phyloP scores from a whole-genome alignment of 352 stramenopile species.

The Globisporangium middletonii region DNA sequence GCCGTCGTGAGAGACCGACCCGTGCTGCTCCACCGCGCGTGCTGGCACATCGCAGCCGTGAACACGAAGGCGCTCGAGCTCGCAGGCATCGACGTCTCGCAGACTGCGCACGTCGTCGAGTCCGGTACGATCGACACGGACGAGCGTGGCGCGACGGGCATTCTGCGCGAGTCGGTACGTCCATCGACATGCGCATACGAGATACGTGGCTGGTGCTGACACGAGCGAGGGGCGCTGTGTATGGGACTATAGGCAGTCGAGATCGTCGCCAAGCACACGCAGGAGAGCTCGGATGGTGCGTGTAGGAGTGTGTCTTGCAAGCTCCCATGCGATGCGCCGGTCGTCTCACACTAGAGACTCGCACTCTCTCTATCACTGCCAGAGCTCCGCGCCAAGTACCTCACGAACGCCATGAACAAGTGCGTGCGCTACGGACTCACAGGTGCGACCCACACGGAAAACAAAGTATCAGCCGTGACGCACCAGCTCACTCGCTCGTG shows the following conservation, averaged over 20 bases:
- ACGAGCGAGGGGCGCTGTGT: background rate
- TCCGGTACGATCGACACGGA: slow-evolving; percentile 65
- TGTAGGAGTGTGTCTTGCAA: background rate
- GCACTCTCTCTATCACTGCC: background rate
- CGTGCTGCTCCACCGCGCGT: slow-evolving; percentile 83
- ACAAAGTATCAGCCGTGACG: background rate
- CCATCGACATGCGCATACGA: background rate
- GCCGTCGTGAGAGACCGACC: slow-evolving; percentile 55
- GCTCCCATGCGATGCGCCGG: background rate
- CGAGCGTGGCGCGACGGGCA: slow-evolving; percentile 51
- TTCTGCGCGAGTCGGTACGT: slow-evolving; percentile 61
- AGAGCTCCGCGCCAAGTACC: slow-evolving; percentile 62
- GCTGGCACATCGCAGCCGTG: slow-evolving; percentile 85
- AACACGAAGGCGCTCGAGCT: slow-evolving; percentile 84
- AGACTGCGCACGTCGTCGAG: slow-evolving; percentile 21
- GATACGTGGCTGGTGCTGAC: background rate
- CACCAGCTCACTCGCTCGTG: background rate
- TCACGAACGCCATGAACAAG: slow-evolving; percentile 47
- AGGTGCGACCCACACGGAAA: slow-evolving; percentile 7
- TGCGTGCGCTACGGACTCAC: slow-evolving; percentile 78
- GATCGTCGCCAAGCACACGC: slow-evolving; percentile 64
- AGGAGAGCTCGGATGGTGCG: slow-evolving; percentile 57
- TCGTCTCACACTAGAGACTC: background rate
- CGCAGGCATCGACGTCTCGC: slow-evolving; percentile 37
- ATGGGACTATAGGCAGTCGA: slow-evolving; percentile 42